Base-by-base conservation (phyloP, 108 stramenopile genomes). In the Fragilariopsis cylindrus region DNA sequence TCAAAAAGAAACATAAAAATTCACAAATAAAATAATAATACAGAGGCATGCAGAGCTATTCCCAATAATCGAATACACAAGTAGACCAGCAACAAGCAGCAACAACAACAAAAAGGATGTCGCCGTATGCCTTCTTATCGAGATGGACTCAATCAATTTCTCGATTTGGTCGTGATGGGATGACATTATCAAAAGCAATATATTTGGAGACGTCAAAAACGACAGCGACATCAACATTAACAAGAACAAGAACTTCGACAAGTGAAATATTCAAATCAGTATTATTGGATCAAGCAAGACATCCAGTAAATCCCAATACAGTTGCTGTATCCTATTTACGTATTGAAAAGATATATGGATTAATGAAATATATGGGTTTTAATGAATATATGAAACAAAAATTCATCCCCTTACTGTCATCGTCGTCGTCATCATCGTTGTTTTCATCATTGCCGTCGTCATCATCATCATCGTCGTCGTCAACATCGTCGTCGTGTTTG, bases 351-450 rank as follows among this genome's bases (percentile, higher is more conserved):
- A 73, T 84, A 71, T 48, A 80, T 13, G 79, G 71, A n/a, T 48
- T 87, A 18, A 57, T 87, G 52, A 66, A 56, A 40, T 87, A 87
- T 74, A 72, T 81, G 66, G 87, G 87, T 3, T 19, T 84, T 8
- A 19, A 40, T 53, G 73, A 57, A 18, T 87, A 87, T 76, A 15
- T 84, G 8, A 65, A 69, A 30, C 75, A 78, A 75, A 72, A 71
- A 16, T 53, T 42, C n/a, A 30, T 30, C 30, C 30, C 30, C 2
- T 72, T 75, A 52, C 18, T 43, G n/a, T 41, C 41, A 16, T 70
- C 49, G n/a, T 55, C 49, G n/a, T 55, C 66, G 7, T 47, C 13
- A 15, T 45, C 71, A 13, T 15, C 44, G 1, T 39, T 43, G 42
- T 18, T 19, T 39, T 45, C 60, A 6, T 15, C 40, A 21, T 66